These are phyloP conservation scores for Crithidia bombi DNA, from an alignment of 208 protist species.

Conservation along the genomic window DNA sequence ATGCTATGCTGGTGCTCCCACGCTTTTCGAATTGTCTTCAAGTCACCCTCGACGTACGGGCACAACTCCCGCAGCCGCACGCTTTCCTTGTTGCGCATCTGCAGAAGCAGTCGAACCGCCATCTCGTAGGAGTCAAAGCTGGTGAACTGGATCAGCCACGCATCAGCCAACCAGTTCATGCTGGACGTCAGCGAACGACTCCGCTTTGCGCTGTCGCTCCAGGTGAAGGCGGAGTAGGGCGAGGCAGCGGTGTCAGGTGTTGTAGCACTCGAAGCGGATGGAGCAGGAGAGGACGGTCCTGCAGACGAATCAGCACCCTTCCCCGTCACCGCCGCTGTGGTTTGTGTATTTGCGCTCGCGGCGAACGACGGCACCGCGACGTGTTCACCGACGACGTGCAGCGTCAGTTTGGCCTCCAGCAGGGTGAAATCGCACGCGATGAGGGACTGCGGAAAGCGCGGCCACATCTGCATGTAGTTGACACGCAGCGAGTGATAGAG, in stretches of 20 bases:
- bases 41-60: not conserved
- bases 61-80: not conserved
- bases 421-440: not conserved
- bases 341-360: not conserved
- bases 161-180: conserved; percentile 3
- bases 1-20: conserved; percentile 2
- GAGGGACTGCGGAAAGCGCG: not conserved
- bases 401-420: not conserved
- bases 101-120: conserved; percentile 2
- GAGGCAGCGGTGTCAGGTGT: not conserved
- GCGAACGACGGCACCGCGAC: not conserved
- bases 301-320: not conserved
- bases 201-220: not conserved
- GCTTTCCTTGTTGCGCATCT: not conserved
- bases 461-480: conserved; percentile 6
- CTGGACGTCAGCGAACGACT: conserved; percentile 1
- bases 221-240: not conserved
- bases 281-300: not conserved
- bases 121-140: conserved; percentile 9
- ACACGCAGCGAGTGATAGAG: conserved; percentile 9
- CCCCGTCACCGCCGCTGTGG: not conserved
- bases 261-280: not conserved
- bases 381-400: not conserved
- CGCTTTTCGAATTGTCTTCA: not conserved
- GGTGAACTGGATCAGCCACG: conserved; percentile 6